Conservation (phyloP, 768 basidiomycete species). For the Tephrocybe sp. region DNA sequence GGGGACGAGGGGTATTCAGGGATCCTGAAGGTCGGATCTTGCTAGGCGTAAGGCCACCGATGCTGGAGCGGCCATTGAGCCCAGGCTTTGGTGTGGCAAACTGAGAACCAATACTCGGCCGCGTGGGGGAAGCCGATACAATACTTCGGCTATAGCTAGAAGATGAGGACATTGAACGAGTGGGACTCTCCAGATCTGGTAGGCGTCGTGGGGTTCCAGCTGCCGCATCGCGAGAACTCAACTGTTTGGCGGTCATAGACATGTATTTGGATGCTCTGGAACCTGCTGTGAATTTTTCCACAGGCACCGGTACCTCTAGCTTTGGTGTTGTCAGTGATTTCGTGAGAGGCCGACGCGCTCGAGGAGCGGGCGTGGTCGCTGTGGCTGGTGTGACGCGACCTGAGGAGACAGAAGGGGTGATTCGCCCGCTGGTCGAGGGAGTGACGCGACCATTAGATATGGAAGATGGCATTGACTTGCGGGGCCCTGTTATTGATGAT, state of each 20-base stretch:
- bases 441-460: slow-evolving; percentile 38
- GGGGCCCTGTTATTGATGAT: slow-evolving; percentile 26
- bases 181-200: slow-evolving; percentile 23
- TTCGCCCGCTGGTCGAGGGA: slow-evolving; percentile 43
- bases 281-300: slow-evolving; percentile 67
- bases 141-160: slow-evolving; percentile 33
- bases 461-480: slow-evolving; percentile 32
- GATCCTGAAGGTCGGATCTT: slow-evolving; percentile 34
- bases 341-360: slow-evolving; percentile 24
- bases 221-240: slow-evolving; percentile 46
- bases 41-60: slow-evolving; percentile 30
- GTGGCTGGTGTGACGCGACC: slow-evolving; percentile 37
- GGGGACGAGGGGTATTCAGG: slow-evolving; percentile 57
- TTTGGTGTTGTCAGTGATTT: slow-evolving; percentile 33
- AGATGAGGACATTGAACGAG: slow-evolving; percentile 26
- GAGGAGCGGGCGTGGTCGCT: slow-evolving; percentile 35
- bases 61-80: slow-evolving; percentile 31
- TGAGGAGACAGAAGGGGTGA: slow-evolving; percentile 43
- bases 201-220: slow-evolving; percentile 29
- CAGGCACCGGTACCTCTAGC: slow-evolving; percentile 29
- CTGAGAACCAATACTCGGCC: slow-evolving; percentile 52
- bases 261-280: slow-evolving; percentile 84
- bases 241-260: slow-evolving; percentile 80
- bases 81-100: slow-evolving; percentile 67
- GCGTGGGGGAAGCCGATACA: slow-evolving; percentile 35